Conservation (phyloP, 768 basidiomycete genomes). For the Clavulina sp. region DNA sequence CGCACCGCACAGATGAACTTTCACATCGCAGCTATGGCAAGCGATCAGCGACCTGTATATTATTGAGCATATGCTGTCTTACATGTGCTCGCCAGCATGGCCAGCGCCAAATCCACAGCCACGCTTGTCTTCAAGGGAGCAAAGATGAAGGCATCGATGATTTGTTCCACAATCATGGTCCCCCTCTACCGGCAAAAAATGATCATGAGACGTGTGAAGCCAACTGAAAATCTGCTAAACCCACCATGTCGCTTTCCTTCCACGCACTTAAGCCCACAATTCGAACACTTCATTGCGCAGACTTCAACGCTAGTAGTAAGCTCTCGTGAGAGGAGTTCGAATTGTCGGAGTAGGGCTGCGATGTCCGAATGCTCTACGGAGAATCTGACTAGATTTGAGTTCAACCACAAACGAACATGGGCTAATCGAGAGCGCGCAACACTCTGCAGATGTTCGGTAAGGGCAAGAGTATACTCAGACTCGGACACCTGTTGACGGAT, state of each 20-base stretch:
- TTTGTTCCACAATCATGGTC: conserved; percentile 19
- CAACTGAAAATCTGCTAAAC: conserved; percentile 33
- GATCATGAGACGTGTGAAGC: conserved; percentile 33
- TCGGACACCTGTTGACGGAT: not conserved
- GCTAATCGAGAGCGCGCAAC: not conserved
- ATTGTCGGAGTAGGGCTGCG: not conserved
- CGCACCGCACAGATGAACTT: conserved; percentile 36
- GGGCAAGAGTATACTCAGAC: not conserved
- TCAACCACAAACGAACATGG: conserved; percentile 2
- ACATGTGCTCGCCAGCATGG: conserved; percentile 39
- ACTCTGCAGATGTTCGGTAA: not conserved
- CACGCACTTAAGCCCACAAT: not conserved
- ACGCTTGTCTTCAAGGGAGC: not conserved
- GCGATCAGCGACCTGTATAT: too few species aligned
- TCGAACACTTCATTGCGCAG: not conserved
- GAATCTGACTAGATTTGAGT: conserved; percentile 1
- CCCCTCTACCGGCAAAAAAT: conserved; percentile 28
- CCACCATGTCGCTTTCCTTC: not conserved
- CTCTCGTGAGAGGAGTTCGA: not conserved
- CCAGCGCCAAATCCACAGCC: conserved; percentile 29
- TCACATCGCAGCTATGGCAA: conserved; percentile 33
- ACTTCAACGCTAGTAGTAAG: not conserved
- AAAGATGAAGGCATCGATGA: conserved; percentile 16
- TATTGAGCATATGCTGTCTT: conserved; percentile 10
- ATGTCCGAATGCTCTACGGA: conserved; percentile 2